Percentiles rank a stretch among this genome's conserved stretches.
Conservation (phyloP, 176 grass and related monocot genomes). For the Oryza rufipogon region DNA sequence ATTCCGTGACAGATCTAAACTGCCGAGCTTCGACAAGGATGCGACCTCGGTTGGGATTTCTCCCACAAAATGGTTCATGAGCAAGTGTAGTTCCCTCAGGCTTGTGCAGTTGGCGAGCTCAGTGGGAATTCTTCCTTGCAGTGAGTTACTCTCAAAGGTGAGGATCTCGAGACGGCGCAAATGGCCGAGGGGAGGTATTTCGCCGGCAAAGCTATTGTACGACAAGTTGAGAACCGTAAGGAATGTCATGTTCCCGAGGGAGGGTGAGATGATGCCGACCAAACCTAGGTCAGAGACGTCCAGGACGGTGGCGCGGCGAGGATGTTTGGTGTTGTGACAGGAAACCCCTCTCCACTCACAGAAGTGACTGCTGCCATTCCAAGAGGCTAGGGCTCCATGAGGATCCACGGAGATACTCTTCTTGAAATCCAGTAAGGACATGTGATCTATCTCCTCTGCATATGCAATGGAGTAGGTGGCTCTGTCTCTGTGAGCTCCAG, state of each 20-base stretch:
- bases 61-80: conserved; percentile 11
- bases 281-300: conserved; percentile 9
- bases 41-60: background rate
- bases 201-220: background rate
- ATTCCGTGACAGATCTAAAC: background rate
- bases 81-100: conserved; percentile 6
- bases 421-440: conserved; percentile 27
- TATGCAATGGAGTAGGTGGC: background rate
- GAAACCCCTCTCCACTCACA: conserved; percentile 12
- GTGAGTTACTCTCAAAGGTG: background rate
- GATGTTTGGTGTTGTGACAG: conserved; percentile 16
- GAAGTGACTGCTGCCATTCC: conserved; percentile 19
- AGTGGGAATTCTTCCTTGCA: conserved; percentile 27
- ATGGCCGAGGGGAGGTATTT: conserved; percentile 6
- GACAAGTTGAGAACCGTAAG: conserved; percentile 26
- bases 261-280: conserved; percentile 17
- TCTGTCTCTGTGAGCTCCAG: background rate
- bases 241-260: conserved; percentile 35
- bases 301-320: background rate
- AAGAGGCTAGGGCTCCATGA: background rate
- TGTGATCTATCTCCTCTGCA: background rate
- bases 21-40: conserved; percentile 3
- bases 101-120: conserved; percentile 15
- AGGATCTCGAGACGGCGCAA: background rate
- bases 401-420: conserved; percentile 13